These are phyloP conservation scores for Leptomonas seymouri DNA, from an alignment of 208 protist species.

Conservation along the genomic window DNA sequence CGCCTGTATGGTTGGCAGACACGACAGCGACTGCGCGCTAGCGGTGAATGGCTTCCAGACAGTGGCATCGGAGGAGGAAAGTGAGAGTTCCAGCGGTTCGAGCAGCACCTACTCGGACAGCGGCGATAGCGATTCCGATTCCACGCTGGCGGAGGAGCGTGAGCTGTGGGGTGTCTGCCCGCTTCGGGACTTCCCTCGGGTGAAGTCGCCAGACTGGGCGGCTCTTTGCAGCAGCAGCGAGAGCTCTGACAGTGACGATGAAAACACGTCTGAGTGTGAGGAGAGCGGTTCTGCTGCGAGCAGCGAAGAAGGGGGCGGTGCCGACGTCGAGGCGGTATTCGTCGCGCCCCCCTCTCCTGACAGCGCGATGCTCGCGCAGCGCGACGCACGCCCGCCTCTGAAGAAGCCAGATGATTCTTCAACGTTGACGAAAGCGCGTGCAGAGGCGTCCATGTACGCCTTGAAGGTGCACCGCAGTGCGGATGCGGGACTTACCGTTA, in stretches of 20 bases:
- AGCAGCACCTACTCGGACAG: neutral
- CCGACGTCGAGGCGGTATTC: neutral
- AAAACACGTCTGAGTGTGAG: no score
- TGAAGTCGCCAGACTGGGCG: slow-evolving; percentile 7
- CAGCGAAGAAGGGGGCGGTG: neutral
- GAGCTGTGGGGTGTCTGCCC: slow-evolving; percentile 16
- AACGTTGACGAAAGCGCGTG: neutral
- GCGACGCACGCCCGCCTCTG: no score
- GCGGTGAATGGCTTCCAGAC: neutral
- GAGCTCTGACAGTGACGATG: neutral
- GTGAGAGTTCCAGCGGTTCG: slow-evolving; percentile 2
- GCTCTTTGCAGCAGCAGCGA: neutral
- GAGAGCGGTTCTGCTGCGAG: neutral
- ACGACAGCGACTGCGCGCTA: neutral
- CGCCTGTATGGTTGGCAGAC: neutral
- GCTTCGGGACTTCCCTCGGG: slow-evolving; percentile 7
- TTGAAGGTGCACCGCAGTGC: slow-evolving; percentile 3
- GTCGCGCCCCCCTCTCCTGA: neutral
- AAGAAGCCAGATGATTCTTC: neutral
- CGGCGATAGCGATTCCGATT: neutral
- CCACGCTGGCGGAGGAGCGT: neutral
- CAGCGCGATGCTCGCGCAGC: neutral
- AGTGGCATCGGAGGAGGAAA: neutral
- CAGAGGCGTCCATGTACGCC: slow-evolving; percentile 6
- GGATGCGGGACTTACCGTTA: neutral